Conservation (phyloP, 768 basidiomycete species). For the Crassisporium funariophilum region DNA sequence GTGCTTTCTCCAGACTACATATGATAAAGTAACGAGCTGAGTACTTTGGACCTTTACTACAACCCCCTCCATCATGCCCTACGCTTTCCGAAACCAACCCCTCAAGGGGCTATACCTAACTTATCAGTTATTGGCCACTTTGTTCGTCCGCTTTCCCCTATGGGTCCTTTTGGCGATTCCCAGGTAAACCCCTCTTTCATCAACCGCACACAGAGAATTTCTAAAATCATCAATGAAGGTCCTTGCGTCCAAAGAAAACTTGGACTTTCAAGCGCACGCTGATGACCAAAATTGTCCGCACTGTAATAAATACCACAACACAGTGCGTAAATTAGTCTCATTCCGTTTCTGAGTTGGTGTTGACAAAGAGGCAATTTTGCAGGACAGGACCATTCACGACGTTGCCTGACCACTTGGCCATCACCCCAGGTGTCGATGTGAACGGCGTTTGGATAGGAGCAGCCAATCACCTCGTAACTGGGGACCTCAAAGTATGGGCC, state of each 20-base stretch:
- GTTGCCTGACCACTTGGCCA: constrained; percentile 41
- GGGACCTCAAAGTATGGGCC: constrained; percentile 44
- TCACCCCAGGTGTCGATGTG: constrained; percentile 40
- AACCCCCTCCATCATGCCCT: constrained; percentile 26
- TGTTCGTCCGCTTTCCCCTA: constrained; percentile 48
- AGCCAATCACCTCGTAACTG: constrained; percentile 43
- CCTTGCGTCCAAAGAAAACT: constrained; percentile 44
- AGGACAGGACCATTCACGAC: constrained; percentile 38
- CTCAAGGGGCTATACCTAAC: constrained; percentile 49
- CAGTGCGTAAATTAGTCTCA: constrained; percentile 33
- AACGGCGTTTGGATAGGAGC: constrained; percentile 54
- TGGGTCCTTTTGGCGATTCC: constrained; percentile 46
- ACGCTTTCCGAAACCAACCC: constrained; percentile 45
- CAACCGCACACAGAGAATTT: not conserved
- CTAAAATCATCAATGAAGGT: constrained; percentile 24
- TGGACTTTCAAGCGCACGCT: constrained; percentile 48
- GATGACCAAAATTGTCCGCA: constrained; percentile 36
- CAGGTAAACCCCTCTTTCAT: constrained; percentile 25
- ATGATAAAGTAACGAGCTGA: too few relatives aligned
- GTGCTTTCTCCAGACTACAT: too few relatives aligned
- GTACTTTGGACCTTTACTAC: too few relatives aligned
- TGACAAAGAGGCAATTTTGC: not conserved
- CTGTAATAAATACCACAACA: constrained; percentile 20
- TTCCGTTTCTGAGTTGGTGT: not conserved
- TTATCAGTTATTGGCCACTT: constrained; percentile 40